Percentiles rank a stretch among this genome's conserved stretches.
Conservation (phyloP, 257 asterid genomes). For the Scutellaria barbata region DNA sequence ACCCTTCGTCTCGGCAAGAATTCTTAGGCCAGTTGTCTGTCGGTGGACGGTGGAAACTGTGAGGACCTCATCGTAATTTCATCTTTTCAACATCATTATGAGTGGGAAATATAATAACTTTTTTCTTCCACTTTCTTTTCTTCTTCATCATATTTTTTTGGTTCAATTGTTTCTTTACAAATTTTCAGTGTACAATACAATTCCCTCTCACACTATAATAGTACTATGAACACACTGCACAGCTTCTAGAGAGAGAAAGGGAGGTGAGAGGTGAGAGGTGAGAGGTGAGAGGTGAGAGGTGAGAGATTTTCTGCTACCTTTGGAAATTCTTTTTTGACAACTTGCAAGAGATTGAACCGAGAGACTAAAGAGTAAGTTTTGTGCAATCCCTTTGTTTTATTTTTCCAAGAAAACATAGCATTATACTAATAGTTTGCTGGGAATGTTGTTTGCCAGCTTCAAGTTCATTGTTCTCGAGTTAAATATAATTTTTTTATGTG, state of each 20-base stretch:
- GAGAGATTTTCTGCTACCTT: constrained; percentile 29
- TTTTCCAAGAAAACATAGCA: constrained; percentile 37
- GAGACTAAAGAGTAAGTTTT: constrained; percentile 40
- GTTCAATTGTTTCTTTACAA: constrained; percentile 11
- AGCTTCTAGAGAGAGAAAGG: constrained; percentile 22
- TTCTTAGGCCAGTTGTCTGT: constrained; percentile 33
- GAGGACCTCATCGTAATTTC: constrained; percentile 28
- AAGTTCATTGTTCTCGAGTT: background rate
- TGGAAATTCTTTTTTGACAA: background rate
- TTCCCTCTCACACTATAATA: constrained; percentile 16
- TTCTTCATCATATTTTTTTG: background rate
- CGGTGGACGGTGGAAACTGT: constrained; percentile 41
- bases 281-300: too few relatives aligned
- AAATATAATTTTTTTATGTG: background rate
- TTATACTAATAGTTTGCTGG: constrained; percentile 21
- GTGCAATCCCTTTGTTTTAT: constrained; percentile 32
- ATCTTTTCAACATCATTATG: background rate
- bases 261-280: too few relatives aligned
- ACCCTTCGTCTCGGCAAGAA: constrained; percentile 29
- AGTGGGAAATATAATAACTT: constrained; percentile 27
- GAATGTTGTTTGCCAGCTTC: constrained; percentile 41
- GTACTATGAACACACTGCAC: constrained; percentile 17
- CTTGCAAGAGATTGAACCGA: constrained; percentile 34
- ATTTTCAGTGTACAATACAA: background rate
- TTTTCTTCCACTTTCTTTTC: constrained; percentile 7